Base-by-base conservation (phyloP, 306 rosid species). In the Trifolium pratense region DNA sequence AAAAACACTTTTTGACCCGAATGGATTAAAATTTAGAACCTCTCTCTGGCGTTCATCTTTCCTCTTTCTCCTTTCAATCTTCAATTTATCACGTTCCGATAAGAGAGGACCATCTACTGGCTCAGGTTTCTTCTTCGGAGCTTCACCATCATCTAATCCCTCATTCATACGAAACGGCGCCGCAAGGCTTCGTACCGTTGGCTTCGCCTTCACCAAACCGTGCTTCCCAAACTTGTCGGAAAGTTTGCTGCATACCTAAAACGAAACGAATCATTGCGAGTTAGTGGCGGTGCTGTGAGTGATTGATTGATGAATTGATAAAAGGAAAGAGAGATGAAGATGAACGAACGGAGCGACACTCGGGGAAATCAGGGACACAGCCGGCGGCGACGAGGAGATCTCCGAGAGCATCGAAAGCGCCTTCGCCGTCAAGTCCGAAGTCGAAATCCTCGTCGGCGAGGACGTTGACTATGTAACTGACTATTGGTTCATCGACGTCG, bases 381-480 rank as follows among this genome's bases (percentile, higher is more conserved):
- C 76, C 93, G 9, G 99, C 96, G n/a, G 83, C 92, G 49, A 94
- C 96, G 15, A 94, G 91, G 10, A 94, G 91, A 74, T 94, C 96
- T 0, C 97, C 96, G 36, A 94, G 75, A 66, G 97, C 94, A 8
- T 94, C 97, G 71, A 88, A 89, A 49, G 90, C 89, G 48, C 96
- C 97, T 75, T 94, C 90, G 9, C 97, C 99, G 49, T 94, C 93
- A 74, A 77, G 82, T 6, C 99, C 99, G 37, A 94, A 91, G 43
- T 94, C 97, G 79, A 94, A 94, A 77, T 94, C 99, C 11, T 94
- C 99, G 49, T 91, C 99, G 31, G 99, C 99, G 76, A 94, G 97
- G 70, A 94, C 99, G 71, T 94, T 94, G 73, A 94, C 45, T 56
- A 94, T 89, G 82, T 94, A 94, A 77, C 92, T 97, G 59, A 94